A percentile compares a stretch with the other conserved stretches of the same genome.
Evolutionary conservation across 495 filamentous ascomycete species (phyloP).

Genomic region (Lasiosphaeriaceae sp.): DNA sequence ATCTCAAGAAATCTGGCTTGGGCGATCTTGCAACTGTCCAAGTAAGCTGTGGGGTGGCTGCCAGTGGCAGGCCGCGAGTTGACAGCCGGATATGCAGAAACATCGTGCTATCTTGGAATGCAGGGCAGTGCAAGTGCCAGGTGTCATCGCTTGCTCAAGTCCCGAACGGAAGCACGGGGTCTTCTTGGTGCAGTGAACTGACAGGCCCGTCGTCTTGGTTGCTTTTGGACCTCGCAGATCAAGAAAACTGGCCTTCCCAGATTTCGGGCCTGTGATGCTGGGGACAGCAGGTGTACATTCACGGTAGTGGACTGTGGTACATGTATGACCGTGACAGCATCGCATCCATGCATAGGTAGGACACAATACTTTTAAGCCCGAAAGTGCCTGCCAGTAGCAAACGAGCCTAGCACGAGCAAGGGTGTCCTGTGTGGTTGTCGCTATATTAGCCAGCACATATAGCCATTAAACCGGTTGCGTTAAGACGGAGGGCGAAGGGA

Average conservation of each 20-base stretch:
- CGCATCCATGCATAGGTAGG: conserved; percentile 10
- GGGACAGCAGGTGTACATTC: not conserved
- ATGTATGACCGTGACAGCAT: conserved; percentile 11
- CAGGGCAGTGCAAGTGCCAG: conserved; percentile 15
- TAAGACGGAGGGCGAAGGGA: conserved; percentile 27
- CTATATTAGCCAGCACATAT: conserved; percentile 45
- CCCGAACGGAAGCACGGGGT: conserved; percentile 1
- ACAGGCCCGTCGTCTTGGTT: conserved; percentile 1
- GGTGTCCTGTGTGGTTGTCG: conserved; percentile 26
- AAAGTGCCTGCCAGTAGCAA: conserved; percentile 5
- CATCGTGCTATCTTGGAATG: conserved; percentile 10
- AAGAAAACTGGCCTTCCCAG: conserved; percentile 1
- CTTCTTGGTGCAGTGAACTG: not conserved
- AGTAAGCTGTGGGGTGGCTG: conserved; percentile 16
- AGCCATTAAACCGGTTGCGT: conserved; percentile 35
- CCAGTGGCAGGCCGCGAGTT: conserved; percentile 13
- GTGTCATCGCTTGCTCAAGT: conserved; percentile 17
- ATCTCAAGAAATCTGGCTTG: conserved; percentile 11
- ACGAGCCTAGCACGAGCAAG: conserved; percentile 16
- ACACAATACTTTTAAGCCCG: conserved; percentile 5
- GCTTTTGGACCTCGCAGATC: not conserved
- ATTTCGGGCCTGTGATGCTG: not conserved
- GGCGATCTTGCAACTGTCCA: conserved; percentile 14
- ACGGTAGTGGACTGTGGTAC: not conserved
- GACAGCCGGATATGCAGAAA: conserved; percentile 15